These are phyloP conservation scores for Solanum lycopersicoides DNA, from an alignment of 257 asterid genomes.

Conservation along the genomic window DNA sequence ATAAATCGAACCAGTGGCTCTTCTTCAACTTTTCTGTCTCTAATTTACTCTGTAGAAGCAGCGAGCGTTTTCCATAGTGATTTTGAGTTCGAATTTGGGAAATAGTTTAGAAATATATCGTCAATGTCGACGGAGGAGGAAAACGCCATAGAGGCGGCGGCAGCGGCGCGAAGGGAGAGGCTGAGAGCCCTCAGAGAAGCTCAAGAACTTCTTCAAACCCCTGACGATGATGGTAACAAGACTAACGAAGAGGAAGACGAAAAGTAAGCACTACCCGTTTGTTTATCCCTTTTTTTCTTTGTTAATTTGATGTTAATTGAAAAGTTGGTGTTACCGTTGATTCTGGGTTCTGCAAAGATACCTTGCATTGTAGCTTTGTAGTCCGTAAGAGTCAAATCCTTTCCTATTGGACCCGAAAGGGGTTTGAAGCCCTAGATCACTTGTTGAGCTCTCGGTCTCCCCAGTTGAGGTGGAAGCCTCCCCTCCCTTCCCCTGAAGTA, in stretches of 20 bases:
- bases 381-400: not conserved
- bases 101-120: not conserved
- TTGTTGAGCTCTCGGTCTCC: not conserved
- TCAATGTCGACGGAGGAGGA: constrained; percentile 46
- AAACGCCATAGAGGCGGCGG: constrained; percentile 60
- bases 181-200: constrained; percentile 76
- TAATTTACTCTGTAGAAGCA: not conserved
- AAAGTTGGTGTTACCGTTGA: not conserved
- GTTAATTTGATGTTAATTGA: not conserved
- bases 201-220: constrained; percentile 70
- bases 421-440: not conserved
- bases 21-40: not conserved
- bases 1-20: not conserved
- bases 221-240: constrained; percentile 36
- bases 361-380: not conserved
- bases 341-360: not conserved
- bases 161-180: constrained; percentile 70
- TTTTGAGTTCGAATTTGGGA: not conserved
- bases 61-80: not conserved
- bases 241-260: constrained; percentile 1
- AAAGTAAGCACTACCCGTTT: not conserved
- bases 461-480: not conserved
- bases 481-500: not conserved
- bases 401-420: not conserved
- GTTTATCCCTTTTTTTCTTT: not conserved